Percentiles rank a stretch among this genome's conserved stretches.
Evolutionary conservation across 2,329 filamentous ascomycete genomes (phyloP).

Genomic region (Ophiostoma angusticollis): DNA sequence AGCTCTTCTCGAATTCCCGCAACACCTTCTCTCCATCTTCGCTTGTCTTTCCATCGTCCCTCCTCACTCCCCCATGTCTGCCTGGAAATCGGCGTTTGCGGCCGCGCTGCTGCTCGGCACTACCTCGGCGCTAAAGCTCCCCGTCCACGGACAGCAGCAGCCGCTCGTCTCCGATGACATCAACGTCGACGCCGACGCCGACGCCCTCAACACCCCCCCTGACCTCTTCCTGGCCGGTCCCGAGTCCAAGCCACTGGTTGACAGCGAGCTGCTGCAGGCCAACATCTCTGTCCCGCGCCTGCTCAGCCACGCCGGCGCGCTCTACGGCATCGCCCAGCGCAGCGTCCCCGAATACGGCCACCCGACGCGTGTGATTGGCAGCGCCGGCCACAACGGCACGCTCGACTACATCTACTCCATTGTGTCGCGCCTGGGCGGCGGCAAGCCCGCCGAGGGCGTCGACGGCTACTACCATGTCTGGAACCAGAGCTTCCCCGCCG

Average conservation of each 20-base stretch:
- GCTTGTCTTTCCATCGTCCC: background rate
- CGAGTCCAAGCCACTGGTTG: slow-evolving; percentile 18
- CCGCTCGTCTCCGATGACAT: slow-evolving; percentile 1
- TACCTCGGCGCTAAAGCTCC: slow-evolving; percentile 7
- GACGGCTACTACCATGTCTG: slow-evolving; percentile 44
- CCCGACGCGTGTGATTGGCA: slow-evolving; percentile 60
- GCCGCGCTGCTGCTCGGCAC: slow-evolving; percentile 11
- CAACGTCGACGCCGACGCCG: background rate
- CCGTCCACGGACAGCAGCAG: slow-evolving; percentile 6
- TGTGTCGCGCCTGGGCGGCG: slow-evolving; percentile 37
- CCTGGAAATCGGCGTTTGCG: slow-evolving; percentile 10
- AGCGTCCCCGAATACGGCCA: slow-evolving; percentile 49
- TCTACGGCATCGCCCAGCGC: slow-evolving; percentile 50
- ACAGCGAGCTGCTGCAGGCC: slow-evolving; percentile 41
- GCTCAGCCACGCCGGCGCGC: slow-evolving; percentile 42
- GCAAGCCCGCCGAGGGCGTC: slow-evolving; percentile 4
- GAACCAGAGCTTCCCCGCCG: slow-evolving; percentile 52
- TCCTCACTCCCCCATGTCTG: slow-evolving; percentile 2
- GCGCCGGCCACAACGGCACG: slow-evolving; percentile 50
- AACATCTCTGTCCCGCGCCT: slow-evolving; percentile 44
- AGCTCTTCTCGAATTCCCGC: background rate
- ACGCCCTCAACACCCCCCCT: background rate
- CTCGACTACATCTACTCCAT: slow-evolving; percentile 48
- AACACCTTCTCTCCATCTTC: background rate
- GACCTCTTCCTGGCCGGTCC: too few relatives aligned